Conservation (phyloP, 169 alveolate genomes). For the Plasmodium billcollinsi region DNA sequence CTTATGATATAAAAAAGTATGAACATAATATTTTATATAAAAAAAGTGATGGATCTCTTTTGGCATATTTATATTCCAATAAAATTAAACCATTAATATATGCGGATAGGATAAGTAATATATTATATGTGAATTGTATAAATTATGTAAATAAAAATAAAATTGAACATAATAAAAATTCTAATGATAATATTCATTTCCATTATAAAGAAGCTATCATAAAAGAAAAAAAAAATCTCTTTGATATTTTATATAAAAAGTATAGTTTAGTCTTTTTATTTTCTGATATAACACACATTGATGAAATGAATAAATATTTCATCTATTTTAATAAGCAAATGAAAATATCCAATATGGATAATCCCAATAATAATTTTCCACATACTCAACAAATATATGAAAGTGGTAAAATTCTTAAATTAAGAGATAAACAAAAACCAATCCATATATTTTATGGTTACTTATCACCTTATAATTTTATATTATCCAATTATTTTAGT, state of each 20-base stretch:
- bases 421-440: conserved; percentile 26
- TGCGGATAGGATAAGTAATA: conserved; percentile 42
- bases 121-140: background rate
- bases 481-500: conserved; percentile 31
- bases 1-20: conserved; percentile 29
- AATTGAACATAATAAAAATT: background rate
- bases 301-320: conserved; percentile 36
- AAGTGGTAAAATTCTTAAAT: background rate
- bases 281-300: conserved; percentile 28
- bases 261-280: conserved; percentile 33
- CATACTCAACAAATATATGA: background rate
- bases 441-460: conserved; percentile 41
- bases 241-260: conserved; percentile 35
- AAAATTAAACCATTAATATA: conserved; percentile 14
- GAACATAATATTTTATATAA: conserved; percentile 25
- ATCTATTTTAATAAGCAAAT: conserved; percentile 5
- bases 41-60: conserved; percentile 45
- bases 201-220: too few species aligned
- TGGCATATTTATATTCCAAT: conserved; percentile 42
- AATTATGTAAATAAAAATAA: background rate
- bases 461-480: conserved; percentile 31
- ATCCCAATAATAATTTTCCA: background rate
- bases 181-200: too few species aligned
- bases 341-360: background rate
- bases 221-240: conserved; percentile 20